Evolutionary conservation across 2,329 filamentous ascomycete species (phyloP), one percentile per base, ranked within the genome.

Genomic region (Ambrosiella cleistominuta): DNA sequence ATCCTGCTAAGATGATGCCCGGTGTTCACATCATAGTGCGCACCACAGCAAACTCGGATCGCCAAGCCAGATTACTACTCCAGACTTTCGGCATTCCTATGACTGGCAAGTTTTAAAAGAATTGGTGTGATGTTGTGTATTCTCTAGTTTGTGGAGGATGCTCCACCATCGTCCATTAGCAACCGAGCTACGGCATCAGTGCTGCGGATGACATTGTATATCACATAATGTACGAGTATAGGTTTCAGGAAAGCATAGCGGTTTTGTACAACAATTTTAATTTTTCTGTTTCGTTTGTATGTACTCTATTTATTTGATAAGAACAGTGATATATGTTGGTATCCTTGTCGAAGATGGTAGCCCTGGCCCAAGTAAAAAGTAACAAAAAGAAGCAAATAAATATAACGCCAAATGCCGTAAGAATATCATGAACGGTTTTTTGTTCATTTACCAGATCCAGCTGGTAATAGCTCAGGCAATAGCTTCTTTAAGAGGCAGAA

Each of bases 21-120:
- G 89, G 89, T 68, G 86, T 84, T 68, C 81, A 93, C 65, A 80
- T 96, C 64, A 85, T 84, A 60, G 76, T 95, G 58, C 83, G 93
- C 70, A 96, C 90, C 1, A 85, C 85, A 36, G 90, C 88, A 47
- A 88, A 77, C 35, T 91, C 85, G 36, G 88, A 96, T 69, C 82
- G 83, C 65, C 89, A 96, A 65, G 90, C 86, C 7, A 80, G 87
- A 64, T 71, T 95, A 61, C 75, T 96, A 57, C 74, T 61, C 19
- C 89, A 59, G 78, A 74, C 83, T 11, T 71, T 90, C 61, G 87
- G 87, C 38, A 71, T 93, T 17, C 60, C 58, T 7, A 60, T 61
- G 56, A 61, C 57, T 27, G 60, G 58, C 38, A 61, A 61, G 57
- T 61, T 61, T 36, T 61, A 37, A 57, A 39, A n/a, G 12, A 12